phyloP scores from a whole-genome alignment of 345 rosid genomes.

The Eucalyptus tenuipes region DNA sequence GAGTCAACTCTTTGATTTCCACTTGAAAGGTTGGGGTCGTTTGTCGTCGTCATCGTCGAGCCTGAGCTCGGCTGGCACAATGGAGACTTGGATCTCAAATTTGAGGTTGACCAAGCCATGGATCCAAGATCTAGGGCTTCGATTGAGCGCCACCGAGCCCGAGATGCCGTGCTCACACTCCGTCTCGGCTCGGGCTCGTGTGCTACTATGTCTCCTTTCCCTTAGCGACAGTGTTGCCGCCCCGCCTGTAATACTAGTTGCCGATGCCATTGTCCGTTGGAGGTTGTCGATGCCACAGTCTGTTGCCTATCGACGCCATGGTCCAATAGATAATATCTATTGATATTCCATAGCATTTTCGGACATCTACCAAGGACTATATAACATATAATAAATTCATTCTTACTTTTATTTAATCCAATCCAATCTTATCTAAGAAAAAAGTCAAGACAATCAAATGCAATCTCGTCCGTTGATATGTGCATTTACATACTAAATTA shows the following conservation, averaged over 20 bases:
- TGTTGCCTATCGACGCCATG: background rate
- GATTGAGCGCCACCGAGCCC: background rate
- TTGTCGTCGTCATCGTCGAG: background rate
- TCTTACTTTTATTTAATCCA: background rate
- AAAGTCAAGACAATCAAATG: background rate
- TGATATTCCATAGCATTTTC: background rate
- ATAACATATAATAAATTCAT: accelerated
- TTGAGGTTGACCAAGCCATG: background rate
- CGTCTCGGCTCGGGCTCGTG: background rate
- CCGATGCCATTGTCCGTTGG: background rate
- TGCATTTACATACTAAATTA: background rate
- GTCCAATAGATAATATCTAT: background rate
- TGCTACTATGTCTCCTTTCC: background rate
- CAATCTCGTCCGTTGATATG: background rate
- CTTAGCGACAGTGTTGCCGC: background rate
- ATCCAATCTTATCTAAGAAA: background rate
- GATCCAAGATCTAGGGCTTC: background rate
- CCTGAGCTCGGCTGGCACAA: background rate
- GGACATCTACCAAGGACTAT: background rate
- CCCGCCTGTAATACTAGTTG: too few relatives aligned
- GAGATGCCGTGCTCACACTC: background rate
- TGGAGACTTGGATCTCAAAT: background rate
- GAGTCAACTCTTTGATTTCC: background rate
- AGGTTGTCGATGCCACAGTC: background rate
- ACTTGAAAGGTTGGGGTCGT: background rate